phyloP scores from a whole-genome alignment of 495 filamentous ascomycete species.

The Penicillium flavigenum region DNA sequence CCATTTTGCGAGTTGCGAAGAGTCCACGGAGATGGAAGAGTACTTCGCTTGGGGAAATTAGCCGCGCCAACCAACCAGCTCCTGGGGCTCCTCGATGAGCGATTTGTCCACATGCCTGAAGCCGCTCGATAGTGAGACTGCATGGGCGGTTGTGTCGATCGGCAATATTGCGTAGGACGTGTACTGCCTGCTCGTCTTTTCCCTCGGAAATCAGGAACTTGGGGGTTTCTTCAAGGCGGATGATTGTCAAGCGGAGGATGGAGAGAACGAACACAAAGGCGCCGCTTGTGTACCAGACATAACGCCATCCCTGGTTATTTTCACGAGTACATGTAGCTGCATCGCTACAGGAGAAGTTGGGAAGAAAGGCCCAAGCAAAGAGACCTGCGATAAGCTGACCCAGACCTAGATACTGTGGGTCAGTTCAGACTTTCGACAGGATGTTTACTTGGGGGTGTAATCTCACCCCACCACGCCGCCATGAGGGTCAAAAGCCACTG shows the following conservation, averaged over 20 bases:
- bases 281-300: slow-evolving; percentile 58
- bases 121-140: slow-evolving; percentile 59
- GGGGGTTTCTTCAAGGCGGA: slow-evolving; percentile 68
- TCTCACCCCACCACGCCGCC: slow-evolving; percentile 51
- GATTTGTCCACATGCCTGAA: slow-evolving; percentile 34
- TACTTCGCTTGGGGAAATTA: slow-evolving; percentile 50
- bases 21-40: slow-evolving; percentile 60
- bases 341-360: slow-evolving; percentile 38
- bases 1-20: slow-evolving; percentile 60
- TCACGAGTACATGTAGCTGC: slow-evolving; percentile 41
- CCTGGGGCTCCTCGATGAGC: slow-evolving; percentile 6
- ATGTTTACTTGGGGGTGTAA: background rate
- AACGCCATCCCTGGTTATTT: slow-evolving; percentile 57
- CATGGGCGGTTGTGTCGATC: slow-evolving; percentile 61
- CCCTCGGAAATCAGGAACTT: slow-evolving; percentile 68
- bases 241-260: slow-evolving; percentile 63
- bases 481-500: slow-evolving; percentile 51
- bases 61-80: background rate
- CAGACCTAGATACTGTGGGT: slow-evolving; percentile 1
- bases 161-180: slow-evolving; percentile 60
- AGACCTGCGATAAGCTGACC: slow-evolving; percentile 36
- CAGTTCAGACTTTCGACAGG: background rate
- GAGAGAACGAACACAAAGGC: slow-evolving; percentile 66
- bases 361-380: slow-evolving; percentile 50
- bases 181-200: slow-evolving; percentile 60